phyloP scores from a whole-genome alignment of 441 rosid species.

The Flueggea neowawraea region DNA sequence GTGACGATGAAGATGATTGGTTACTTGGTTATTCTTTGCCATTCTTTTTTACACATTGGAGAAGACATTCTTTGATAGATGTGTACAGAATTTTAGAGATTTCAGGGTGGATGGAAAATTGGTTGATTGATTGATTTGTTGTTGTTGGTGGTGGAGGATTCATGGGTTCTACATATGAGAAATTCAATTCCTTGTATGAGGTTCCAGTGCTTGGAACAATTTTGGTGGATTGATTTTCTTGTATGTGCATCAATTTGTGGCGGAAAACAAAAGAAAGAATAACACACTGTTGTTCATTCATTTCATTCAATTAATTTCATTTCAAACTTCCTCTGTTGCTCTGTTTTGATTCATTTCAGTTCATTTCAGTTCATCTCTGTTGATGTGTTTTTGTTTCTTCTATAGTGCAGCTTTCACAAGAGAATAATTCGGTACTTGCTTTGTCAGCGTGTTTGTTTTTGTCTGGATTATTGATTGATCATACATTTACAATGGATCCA shows the following conservation, averaged over 20 bases:
- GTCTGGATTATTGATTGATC: too few relatives aligned
- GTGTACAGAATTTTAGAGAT: constrained; percentile 42
- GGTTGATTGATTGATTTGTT: constrained; percentile 10
- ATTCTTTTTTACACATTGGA: constrained; percentile 21
- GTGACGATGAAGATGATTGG: constrained; percentile 20
- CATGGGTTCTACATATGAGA: neutral
- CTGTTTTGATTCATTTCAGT: neutral
- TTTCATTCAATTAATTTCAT: neutral
- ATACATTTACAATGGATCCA: too few relatives aligned
- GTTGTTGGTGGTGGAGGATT: constrained; percentile 3
- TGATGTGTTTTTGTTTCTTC: neutral
- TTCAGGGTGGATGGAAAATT: neutral
- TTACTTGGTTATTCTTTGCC: constrained; percentile 7
- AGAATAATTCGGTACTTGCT: too few relatives aligned
- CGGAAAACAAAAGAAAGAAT: constrained; percentile 15
- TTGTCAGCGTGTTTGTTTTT: too few relatives aligned
- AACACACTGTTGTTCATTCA: constrained; percentile 17
- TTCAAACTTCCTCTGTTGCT: too few relatives aligned
- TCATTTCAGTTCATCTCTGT: neutral
- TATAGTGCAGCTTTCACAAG: too few relatives aligned
- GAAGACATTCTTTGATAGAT: constrained; percentile 47
- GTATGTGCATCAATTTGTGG: constrained; percentile 17
- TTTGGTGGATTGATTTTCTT: constrained; percentile 33
- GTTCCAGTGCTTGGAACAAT: constrained; percentile 32
- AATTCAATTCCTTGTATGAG: constrained; percentile 12